A percentile compares a stretch with the other conserved stretches of the same genome.
Conservation (phyloP, 129 eudicot species). For the Scalesia atractyloides region DNA sequence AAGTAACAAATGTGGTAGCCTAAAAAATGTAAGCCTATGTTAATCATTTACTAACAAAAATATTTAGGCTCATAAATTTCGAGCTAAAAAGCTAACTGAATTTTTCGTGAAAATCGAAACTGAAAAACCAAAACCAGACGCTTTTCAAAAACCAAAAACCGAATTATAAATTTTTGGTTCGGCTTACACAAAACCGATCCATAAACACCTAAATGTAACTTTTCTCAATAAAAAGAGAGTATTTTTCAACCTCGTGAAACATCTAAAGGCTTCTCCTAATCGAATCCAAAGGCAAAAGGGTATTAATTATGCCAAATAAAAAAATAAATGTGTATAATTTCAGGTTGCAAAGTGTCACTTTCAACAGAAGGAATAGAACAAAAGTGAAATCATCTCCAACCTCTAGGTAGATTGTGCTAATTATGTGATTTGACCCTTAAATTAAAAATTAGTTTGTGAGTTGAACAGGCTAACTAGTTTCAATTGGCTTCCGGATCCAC, state of each 20-base stretch:
- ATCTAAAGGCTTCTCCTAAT: neutral
- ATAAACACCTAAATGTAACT: neutral
- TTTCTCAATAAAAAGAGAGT: neutral
- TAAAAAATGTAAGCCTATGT: no score
- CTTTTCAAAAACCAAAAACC: no score
- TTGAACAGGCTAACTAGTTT: neutral
- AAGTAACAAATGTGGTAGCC: no score
- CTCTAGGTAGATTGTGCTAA: neutral
- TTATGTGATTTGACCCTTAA: neutral
- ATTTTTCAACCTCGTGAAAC: neutral
- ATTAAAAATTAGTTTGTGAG: neutral
- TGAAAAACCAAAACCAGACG: no score
- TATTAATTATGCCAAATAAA: neutral
- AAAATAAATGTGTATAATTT: neutral
- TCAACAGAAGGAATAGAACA: neutral
- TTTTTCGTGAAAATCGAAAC: no score
- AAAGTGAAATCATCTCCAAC: neutral
- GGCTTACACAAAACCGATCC: no score
- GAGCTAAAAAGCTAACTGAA: no score
- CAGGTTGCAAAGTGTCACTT: neutral
- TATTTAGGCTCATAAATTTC: no score
- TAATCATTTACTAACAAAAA: no score
- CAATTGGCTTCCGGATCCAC: neutral
- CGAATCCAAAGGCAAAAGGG: neutral
- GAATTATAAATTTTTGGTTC: no score